Evolutionary conservation across 345 rosid genomes (phyloP).

Genomic region (Euphorbia lathyris): DNA sequence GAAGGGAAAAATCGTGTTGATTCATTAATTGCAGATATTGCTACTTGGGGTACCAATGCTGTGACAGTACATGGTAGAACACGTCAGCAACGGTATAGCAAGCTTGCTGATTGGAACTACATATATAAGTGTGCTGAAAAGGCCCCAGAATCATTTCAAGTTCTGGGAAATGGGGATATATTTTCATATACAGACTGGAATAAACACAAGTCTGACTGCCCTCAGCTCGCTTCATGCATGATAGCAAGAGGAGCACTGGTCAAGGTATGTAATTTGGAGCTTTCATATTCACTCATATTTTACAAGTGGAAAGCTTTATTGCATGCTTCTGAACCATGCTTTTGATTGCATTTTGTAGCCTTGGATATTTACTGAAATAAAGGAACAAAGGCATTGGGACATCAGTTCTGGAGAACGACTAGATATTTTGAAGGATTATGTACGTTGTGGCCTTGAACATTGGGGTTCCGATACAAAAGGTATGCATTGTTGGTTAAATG

Average conservation of each 20-base stretch:
- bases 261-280: constrained; percentile 43
- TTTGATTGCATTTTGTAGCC: constrained; percentile 51
- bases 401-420: constrained; percentile 78
- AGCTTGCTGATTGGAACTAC: constrained; percentile 93
- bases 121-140: constrained; percentile 61
- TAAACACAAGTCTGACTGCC: constrained; percentile 65
- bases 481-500: constrained; percentile 14
- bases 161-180: constrained; percentile 83
- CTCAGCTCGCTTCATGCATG: constrained; percentile 77
- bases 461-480: constrained; percentile 98
- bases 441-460: constrained; percentile 76
- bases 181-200: constrained; percentile 87
- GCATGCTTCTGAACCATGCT: constrained; percentile 3
- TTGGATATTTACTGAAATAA: constrained; percentile 97
- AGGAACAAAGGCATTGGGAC: constrained; percentile 96
- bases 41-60: constrained; percentile 84
- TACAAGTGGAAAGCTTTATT: background rate
- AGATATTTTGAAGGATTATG: constrained; percentile 78
- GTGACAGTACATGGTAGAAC: constrained; percentile 89
- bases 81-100: constrained; percentile 90
- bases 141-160: constrained; percentile 62
- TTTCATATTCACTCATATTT: background rate
- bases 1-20: constrained; percentile 82
- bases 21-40: constrained; percentile 67
- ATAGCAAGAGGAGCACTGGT: constrained; percentile 91